Evolutionary conservation across 768 basidiomycete species (phyloP), one percentile per base, ranked within the genome.

Genomic region (Trametes elegans): DNA sequence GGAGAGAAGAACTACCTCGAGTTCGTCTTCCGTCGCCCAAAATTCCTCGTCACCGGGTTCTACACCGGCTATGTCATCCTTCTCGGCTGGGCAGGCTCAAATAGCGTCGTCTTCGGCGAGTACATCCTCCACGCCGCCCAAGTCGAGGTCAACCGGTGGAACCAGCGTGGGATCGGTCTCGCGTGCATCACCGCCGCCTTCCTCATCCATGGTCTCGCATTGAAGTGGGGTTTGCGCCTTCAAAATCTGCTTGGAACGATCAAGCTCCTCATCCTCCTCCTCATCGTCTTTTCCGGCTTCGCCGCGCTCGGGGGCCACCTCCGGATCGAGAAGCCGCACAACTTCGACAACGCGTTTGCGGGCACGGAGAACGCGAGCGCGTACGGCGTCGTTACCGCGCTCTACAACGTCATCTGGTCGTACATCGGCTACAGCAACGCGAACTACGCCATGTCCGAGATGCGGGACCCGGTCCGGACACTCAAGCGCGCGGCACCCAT

Each of bases 1-100:
- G 86, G 83, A 4, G 85, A 88, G 71, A 87, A 87, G 69, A 84
- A 81, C 38, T 88, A 88, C 61, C 68, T 88, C 36, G 84, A 85
- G 55, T 85, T 75, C 62, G 76, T 86, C 19, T 87, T 79, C 67
- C 73, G 77, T 35, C 73, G 72, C 7, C 86, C 85, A 5, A 75
- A 73, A 36, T 85, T 80, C 64, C 65, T 88, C 63, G 74, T 69
- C n/a, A 82, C 83, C 5, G 85, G 82, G 57, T 59, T 75, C 3
- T 87, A 75, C 55, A 74, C 79, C 4, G 65, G 75, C 3, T 85
- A 85, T 58, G 72, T 76, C 2, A 57, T 83, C 3, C 74, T 83
- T 23, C 72, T 77, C 46, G 81, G 82, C 8, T 76, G 73, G 42
- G 71, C 79, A 1, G 75, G 81, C 0, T 79, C 79, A 1, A 80